These are phyloP conservation scores for Elymus sibiricus DNA, from an alignment of 176 grass and related monocot genomes.

Conservation along the genomic window DNA sequence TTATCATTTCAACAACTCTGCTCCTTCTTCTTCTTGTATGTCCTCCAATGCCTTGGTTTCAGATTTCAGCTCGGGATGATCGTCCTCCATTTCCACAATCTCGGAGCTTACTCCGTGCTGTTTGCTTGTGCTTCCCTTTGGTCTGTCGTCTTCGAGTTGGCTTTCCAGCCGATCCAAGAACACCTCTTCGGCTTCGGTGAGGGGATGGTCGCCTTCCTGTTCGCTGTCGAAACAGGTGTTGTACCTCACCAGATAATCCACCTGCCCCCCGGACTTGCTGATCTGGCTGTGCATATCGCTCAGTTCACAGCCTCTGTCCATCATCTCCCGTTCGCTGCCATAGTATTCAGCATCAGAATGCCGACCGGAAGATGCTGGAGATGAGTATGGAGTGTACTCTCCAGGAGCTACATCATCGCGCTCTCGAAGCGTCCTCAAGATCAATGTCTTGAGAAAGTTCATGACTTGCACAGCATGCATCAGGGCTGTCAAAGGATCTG, in stretches of 20 bases:
- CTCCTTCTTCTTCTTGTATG: slow-evolving; percentile 20
- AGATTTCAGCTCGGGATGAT: slow-evolving; percentile 13
- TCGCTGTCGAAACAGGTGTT: slow-evolving; percentile 57
- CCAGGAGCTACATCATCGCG: slow-evolving; percentile 48
- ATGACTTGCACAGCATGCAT: slow-evolving; percentile 99
- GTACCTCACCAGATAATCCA: slow-evolving; percentile 44
- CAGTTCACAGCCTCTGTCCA: slow-evolving; percentile 52
- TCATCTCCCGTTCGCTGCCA: slow-evolving; percentile 35
- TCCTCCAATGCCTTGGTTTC: neutral
- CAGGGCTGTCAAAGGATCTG: slow-evolving; percentile 90
- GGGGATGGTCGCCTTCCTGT: slow-evolving; percentile 36
- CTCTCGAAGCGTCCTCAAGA: slow-evolving; percentile 75
- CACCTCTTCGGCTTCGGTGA: slow-evolving; percentile 51
- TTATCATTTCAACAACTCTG: slow-evolving; percentile 6
- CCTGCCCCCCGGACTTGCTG: slow-evolving; percentile 37
- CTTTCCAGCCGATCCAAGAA: slow-evolving; percentile 61
- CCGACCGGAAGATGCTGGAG: slow-evolving; percentile 47
- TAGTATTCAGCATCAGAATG: slow-evolving; percentile 23
- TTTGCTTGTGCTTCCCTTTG: slow-evolving; percentile 19
- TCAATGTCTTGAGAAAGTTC: slow-evolving; percentile 92
- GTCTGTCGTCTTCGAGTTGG: slow-evolving; percentile 1
- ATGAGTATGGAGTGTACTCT: slow-evolving; percentile 65
- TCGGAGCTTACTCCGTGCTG: neutral
- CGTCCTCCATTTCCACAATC: slow-evolving; percentile 15
- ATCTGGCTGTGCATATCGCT: slow-evolving; percentile 51